Evolutionary conservation across 1,284 basidiomycete species (phyloP).

Genomic region (Rhodotorula sp.): DNA sequence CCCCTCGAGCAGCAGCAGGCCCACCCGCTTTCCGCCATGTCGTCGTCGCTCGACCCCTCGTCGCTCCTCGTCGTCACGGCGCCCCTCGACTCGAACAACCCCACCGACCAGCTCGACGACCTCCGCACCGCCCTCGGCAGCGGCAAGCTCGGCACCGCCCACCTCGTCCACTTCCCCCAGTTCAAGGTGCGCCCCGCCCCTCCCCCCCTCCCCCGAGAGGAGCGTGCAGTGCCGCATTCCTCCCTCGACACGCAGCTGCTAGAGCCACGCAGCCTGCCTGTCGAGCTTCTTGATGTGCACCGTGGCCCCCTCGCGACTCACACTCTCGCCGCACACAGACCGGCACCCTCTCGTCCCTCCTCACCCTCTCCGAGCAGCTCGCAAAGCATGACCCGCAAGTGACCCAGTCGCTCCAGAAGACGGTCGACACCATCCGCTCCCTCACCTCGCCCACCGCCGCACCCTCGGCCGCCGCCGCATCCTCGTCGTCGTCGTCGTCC

Average conservation of each 20-base stretch:
- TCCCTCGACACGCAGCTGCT: no score
- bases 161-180: conserved; percentile 37
- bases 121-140: conserved; percentile 51
- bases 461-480: conserved; percentile 3
- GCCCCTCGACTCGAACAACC: conserved; percentile 52
- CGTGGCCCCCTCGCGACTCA: no score
- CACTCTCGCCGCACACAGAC: conserved; percentile 61
- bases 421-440: conserved; percentile 89
- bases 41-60: not conserved
- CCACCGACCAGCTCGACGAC: conserved; percentile 55
- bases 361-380: conserved; percentile 86
- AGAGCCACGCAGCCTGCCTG: no score
- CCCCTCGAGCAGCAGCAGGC: not conserved
- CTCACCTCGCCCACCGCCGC: conserved; percentile 52
- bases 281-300: no score
- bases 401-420: conserved; percentile 84
- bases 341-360: conserved; percentile 87
- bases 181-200: conserved; percentile 42
- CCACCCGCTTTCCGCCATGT: not conserved
- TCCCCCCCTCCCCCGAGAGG: not conserved
- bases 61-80: conserved; percentile 59
- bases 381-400: conserved; percentile 90
- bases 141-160: conserved; percentile 37
- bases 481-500: conserved; percentile 14
- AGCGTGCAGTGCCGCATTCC: not conserved